phyloP scores from a whole-genome alignment of 805 yeast species.

The Pichia thaimueangensis region DNA sequence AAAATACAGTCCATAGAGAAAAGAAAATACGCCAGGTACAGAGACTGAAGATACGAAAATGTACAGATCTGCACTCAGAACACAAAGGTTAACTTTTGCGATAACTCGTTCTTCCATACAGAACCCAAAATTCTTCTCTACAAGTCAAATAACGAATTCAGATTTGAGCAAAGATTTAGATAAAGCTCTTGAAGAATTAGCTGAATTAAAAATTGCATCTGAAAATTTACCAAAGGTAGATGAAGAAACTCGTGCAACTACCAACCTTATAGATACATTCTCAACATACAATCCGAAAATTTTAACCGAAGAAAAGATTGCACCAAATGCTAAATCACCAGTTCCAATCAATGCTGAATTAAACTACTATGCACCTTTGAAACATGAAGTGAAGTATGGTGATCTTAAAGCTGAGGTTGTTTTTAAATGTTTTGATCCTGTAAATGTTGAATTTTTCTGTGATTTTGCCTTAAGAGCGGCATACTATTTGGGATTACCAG shows the following conservation, averaged over 20 bases:
- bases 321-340: constrained; percentile 42
- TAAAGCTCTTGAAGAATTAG: constrained; percentile 24
- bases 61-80: constrained; percentile 1
- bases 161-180: constrained; percentile 15
- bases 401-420: constrained; percentile 72
- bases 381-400: constrained; percentile 60
- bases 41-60: neutral
- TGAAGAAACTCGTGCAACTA: constrained; percentile 17
- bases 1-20: too few relatives aligned
- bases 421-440: constrained; percentile 64
- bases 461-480: constrained; percentile 91
- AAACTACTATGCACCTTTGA: constrained; percentile 73
- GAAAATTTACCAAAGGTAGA: constrained; percentile 14
- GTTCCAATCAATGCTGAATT: constrained; percentile 82
- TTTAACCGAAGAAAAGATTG: constrained; percentile 29
- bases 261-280: constrained; percentile 24
- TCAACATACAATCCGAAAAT: constrained; percentile 33
- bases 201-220: constrained; percentile 18
- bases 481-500: constrained; percentile 82
- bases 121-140: constrained; percentile 1
- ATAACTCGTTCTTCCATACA: neutral
- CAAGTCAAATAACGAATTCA: constrained; percentile 1
- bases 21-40: too few relatives aligned
- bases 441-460: constrained; percentile 64
- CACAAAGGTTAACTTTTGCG: neutral